These are phyloP conservation scores for Boletus nobilissimus DNA, from an alignment of 1,284 basidiomycete species.

Conservation along the genomic window DNA sequence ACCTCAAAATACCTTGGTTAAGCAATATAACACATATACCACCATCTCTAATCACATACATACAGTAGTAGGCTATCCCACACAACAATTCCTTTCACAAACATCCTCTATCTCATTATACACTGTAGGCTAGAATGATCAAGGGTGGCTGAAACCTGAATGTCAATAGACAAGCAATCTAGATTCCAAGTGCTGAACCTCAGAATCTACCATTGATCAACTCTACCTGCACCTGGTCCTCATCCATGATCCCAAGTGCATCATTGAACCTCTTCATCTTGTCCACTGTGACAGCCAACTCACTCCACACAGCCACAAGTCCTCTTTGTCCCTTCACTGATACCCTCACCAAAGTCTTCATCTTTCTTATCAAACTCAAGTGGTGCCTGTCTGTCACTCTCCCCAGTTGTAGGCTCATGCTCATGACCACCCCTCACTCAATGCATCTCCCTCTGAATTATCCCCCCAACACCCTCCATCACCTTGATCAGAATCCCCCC, in stretches of 20 bases:
- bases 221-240: conserved; percentile 61
- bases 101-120: too few relatives aligned
- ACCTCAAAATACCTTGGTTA: too few relatives aligned
- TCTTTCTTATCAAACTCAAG: conserved; percentile 80
- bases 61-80: too few relatives aligned
- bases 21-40: too few relatives aligned
- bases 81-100: too few relatives aligned
- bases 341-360: conserved; percentile 58
- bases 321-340: conserved; percentile 45
- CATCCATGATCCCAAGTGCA: conserved; percentile 70
- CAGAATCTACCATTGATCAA: too few relatives aligned
- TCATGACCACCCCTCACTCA: conserved; percentile 49
- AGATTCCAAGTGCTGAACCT: too few relatives aligned
- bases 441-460: conserved; percentile 66
- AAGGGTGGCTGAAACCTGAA: too few relatives aligned
- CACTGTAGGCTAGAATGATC: too few relatives aligned
- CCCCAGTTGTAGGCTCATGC: background rate
- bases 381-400: conserved; percentile 50
- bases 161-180: too few relatives aligned
- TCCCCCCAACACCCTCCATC: conserved; percentile 67
- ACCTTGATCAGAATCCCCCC: conserved; percentile 64
- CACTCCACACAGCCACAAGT: conserved; percentile 63
- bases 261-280: conserved; percentile 75
- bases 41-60: too few relatives aligned
- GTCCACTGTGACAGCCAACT: conserved; percentile 67